Conservation (phyloP, 305 asterid species). For the Fraxinus velutina region DNA sequence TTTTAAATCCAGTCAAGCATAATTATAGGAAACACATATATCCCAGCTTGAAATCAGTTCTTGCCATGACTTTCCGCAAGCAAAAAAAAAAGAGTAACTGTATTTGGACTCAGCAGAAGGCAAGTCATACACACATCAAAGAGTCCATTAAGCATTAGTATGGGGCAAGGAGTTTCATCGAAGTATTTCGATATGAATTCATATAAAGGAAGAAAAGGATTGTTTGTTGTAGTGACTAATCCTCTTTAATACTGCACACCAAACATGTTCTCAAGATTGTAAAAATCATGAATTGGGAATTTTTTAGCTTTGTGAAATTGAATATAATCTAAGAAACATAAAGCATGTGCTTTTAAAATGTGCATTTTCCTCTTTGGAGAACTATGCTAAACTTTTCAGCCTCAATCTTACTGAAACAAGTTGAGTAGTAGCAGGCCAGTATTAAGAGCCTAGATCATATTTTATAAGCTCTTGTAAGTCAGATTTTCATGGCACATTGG, state of each 20-base stretch:
- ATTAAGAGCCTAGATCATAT: not conserved
- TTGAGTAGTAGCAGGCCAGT: not conserved
- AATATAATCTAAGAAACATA: not conserved
- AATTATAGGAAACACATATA: not conserved
- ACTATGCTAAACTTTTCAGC: conserved; percentile 7
- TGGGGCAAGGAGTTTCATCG: not conserved
- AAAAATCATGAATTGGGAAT: not conserved
- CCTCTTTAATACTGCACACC: not conserved
- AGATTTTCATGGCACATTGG: not conserved
- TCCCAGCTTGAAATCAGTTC: not conserved
- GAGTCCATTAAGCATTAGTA: not conserved
- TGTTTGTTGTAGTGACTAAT: not conserved
- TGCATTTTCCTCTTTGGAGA: not conserved
- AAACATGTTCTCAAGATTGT: not conserved
- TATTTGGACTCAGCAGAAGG: not conserved
- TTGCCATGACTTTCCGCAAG: not conserved
- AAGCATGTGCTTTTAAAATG: not conserved
- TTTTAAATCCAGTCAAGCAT: not conserved
- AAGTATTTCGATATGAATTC: not conserved
- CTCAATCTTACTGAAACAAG: not conserved
- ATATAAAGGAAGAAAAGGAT: not conserved
- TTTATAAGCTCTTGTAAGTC: not conserved
- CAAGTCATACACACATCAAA: not conserved
- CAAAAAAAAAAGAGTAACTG: not conserved
- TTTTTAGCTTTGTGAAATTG: not conserved